A percentile compares a stretch with the other conserved stretches of the same genome.
phyloP scores from a whole-genome alignment of 768 basidiomycete genomes.

The Porphyrellus cyaneotinctus region DNA sequence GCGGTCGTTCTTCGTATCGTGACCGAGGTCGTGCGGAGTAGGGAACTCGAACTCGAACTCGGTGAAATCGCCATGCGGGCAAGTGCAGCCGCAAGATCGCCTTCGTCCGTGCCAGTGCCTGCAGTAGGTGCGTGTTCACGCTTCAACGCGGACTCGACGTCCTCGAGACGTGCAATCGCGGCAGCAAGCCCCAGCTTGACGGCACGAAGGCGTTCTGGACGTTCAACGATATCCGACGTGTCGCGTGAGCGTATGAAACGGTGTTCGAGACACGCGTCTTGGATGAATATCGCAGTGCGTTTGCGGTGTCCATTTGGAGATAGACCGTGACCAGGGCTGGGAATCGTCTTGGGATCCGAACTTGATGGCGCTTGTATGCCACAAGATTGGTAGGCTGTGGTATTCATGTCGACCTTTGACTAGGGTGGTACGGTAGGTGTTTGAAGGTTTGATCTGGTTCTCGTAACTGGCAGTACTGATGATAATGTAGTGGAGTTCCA shows the following conservation, averaged over 20 bases:
- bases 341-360: not conserved
- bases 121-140: not conserved
- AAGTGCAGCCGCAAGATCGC: conserved; percentile 46
- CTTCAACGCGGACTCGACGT: conserved; percentile 2
- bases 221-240: conserved; percentile 76
- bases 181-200: conserved; percentile 80
- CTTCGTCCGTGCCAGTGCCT: conserved; percentile 36
- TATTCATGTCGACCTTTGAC: too few species aligned
- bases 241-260: conserved; percentile 76
- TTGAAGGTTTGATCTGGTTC: too few species aligned
- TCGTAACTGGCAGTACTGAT: too few species aligned
- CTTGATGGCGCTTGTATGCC: not conserved
- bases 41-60: not conserved
- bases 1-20: conserved; percentile 51
- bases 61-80: conserved; percentile 39
- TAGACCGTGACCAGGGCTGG: not conserved
- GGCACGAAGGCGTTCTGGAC: conserved; percentile 84
- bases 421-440: too few species aligned
- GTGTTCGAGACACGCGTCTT: conserved; percentile 71
- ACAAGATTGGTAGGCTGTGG: too few species aligned
- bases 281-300: conserved; percentile 43
- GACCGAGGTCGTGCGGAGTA: conserved; percentile 30
- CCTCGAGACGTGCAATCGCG: conserved; percentile 69
- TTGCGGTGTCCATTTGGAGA: not conserved
- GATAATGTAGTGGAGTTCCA: too few species aligned